Evolutionary conservation across 208 protist species (phyloP).

Genomic region (Eutreptiella sp.): DNA sequence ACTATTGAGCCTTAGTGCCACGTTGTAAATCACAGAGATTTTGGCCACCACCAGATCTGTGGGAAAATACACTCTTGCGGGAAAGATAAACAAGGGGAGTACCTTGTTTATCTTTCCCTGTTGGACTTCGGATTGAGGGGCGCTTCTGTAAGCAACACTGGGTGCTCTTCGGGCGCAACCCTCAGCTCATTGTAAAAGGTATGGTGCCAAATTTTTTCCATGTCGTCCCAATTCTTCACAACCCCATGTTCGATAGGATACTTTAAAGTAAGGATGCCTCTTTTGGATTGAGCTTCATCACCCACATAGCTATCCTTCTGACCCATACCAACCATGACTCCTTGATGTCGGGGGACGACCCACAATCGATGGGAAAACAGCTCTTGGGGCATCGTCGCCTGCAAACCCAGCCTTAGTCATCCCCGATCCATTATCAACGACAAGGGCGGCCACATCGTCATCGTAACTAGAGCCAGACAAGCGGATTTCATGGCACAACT

Average conservation of each 20-base stretch:
- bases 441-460: slow-evolving; percentile 57
- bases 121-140: slow-evolving; percentile 83
- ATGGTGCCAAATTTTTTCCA: slow-evolving; percentile 97
- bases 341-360: slow-evolving; percentile 82
- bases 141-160: slow-evolving; percentile 82
- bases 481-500: too few species aligned
- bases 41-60: too few species aligned
- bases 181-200: slow-evolving; percentile 97
- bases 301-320: slow-evolving; percentile 90
- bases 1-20: too few species aligned
- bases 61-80: too few species aligned
- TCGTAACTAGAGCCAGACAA: too few species aligned
- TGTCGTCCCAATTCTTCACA: slow-evolving; percentile 96
- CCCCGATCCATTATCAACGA: slow-evolving; percentile 74
- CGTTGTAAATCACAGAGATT: too few species aligned
- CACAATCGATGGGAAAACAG: slow-evolving; percentile 93
- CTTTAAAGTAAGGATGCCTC: slow-evolving; percentile 82
- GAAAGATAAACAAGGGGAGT: too few species aligned
- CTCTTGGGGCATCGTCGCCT: slow-evolving; percentile 90
- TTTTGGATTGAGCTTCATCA: slow-evolving; percentile 86
- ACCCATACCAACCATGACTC: slow-evolving; percentile 86
- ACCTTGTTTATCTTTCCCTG: too few species aligned
- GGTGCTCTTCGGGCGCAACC: slow-evolving; percentile 94
- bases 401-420: slow-evolving; percentile 91
- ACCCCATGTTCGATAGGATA: slow-evolving; percentile 92